A percentile compares a stretch with the other conserved stretches of the same genome.
Conservation (phyloP, 2,329 filamentous ascomycete species). For the Arachnomyces sp. region DNA sequence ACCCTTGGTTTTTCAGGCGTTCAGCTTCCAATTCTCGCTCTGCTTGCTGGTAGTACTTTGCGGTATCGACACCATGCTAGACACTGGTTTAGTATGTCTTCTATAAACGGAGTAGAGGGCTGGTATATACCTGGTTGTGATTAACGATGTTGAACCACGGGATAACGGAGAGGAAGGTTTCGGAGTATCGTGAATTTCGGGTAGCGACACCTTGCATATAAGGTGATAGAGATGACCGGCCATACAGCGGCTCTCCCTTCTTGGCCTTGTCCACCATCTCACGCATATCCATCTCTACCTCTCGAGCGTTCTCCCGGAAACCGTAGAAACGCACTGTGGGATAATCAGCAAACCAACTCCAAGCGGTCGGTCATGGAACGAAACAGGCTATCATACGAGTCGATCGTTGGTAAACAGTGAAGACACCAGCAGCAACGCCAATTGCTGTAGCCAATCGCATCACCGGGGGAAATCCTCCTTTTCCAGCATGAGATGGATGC, state of each 20-base stretch:
- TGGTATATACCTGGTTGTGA: slow-evolving; percentile 58
- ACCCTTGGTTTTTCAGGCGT: slow-evolving; percentile 33
- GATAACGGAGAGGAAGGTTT: slow-evolving; percentile 72
- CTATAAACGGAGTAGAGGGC: background rate
- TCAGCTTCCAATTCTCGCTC: slow-evolving; percentile 89
- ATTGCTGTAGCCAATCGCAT: slow-evolving; percentile 73
- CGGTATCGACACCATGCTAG: slow-evolving; percentile 92
- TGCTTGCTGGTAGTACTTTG: slow-evolving; percentile 95
- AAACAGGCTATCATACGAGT: slow-evolving; percentile 54
- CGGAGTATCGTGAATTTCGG: slow-evolving; percentile 85
- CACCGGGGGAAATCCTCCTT: slow-evolving; percentile 70
- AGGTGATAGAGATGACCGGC: slow-evolving; percentile 66
- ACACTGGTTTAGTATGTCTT: slow-evolving; percentile 7
- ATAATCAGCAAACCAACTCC: background rate
- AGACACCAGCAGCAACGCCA: slow-evolving; percentile 68
- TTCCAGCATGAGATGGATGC: slow-evolving; percentile 75
- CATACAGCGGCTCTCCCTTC: slow-evolving; percentile 82
- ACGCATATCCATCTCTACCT: slow-evolving; percentile 91
- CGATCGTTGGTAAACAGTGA: slow-evolving; percentile 79
- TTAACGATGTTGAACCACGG: slow-evolving; percentile 99
- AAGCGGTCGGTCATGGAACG: background rate
- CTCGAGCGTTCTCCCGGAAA: slow-evolving; percentile 82
- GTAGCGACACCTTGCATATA: slow-evolving; percentile 92
- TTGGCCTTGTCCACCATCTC: slow-evolving; percentile 98
- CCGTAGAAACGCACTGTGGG: slow-evolving; percentile 85